Percentiles rank a stretch among this genome's conserved stretches.
Conservation (phyloP, 306 rosid species). For the Cicer bijugum region DNA sequence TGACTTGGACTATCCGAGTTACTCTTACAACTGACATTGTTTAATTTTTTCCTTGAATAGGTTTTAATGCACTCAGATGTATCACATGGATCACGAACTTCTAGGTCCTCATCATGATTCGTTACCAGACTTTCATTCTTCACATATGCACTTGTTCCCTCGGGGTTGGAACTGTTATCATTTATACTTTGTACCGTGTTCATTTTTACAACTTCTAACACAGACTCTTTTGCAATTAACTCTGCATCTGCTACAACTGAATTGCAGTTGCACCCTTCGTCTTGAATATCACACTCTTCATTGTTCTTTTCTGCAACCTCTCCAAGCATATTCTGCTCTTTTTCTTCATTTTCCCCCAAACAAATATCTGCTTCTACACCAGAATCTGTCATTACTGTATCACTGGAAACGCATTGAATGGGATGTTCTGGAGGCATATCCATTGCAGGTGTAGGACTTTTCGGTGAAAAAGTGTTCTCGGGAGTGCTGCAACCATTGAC, state of each 20-base stretch:
- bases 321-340: slow-evolving; percentile 18
- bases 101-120: slow-evolving; percentile 18
- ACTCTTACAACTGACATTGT: background rate
- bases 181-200: slow-evolving; percentile 30
- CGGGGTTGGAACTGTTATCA: slow-evolving; percentile 27
- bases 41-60: slow-evolving; percentile 34
- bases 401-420: slow-evolving; percentile 32
- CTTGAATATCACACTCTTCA: slow-evolving; percentile 20
- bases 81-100: slow-evolving; percentile 12
- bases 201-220: slow-evolving; percentile 39
- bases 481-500: slow-evolving; percentile 36
- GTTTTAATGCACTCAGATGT: slow-evolving; percentile 7
- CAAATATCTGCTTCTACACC: slow-evolving; percentile 29
- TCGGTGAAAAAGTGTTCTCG: slow-evolving; percentile 33
- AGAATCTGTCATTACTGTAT: slow-evolving; percentile 42
- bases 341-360: slow-evolving; percentile 39
- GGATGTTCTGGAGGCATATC: slow-evolving; percentile 33
- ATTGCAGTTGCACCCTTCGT: slow-evolving; percentile 18
- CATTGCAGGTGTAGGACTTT: slow-evolving; percentile 35
- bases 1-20: slow-evolving; percentile 10
- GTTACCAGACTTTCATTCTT: slow-evolving; percentile 36
- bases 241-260: slow-evolving; percentile 39
- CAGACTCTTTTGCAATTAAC: slow-evolving; percentile 30
- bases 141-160: slow-evolving; percentile 22
- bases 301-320: slow-evolving; percentile 38